Conservation (phyloP, 805 yeast species). For the Candida chauliodis region DNA sequence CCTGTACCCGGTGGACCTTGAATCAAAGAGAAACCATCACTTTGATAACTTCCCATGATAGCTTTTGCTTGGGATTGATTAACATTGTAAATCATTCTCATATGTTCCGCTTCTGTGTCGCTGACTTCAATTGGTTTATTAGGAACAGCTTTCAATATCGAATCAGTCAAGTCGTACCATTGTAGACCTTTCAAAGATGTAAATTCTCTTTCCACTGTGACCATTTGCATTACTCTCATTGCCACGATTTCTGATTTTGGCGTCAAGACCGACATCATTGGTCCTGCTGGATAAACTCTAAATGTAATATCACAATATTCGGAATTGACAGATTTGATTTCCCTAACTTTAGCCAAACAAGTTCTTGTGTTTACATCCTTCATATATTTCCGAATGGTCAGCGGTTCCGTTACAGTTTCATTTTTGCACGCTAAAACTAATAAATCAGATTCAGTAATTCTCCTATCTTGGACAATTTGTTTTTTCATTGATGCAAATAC, state of each 20-base stretch:
- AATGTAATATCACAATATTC: constrained; percentile 75
- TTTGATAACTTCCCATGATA: constrained; percentile 64
- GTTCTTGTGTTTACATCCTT: constrained; percentile 35
- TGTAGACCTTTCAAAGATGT: constrained; percentile 77
- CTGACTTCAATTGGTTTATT: constrained; percentile 34
- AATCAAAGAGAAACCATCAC: constrained; percentile 79
- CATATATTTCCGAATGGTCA: constrained; percentile 22
- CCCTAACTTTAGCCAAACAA: constrained; percentile 78
- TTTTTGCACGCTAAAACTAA: constrained; percentile 49
- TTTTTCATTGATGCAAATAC: constrained; percentile 71
- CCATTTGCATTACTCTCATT: constrained; percentile 78
- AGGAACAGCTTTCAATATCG: constrained; percentile 67
- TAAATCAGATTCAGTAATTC: constrained; percentile 72
- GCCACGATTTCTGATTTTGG: constrained; percentile 65
- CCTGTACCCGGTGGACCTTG: constrained; percentile 99
- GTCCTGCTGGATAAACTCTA: constrained; percentile 55
- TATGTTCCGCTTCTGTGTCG: constrained; percentile 32
- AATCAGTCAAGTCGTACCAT: constrained; percentile 72
- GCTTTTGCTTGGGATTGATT: constrained; percentile 92
- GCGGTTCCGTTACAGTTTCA: constrained; percentile 11
- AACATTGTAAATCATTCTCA: constrained; percentile 53
- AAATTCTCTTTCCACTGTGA: constrained; percentile 90
- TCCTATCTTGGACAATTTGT: constrained; percentile 45
- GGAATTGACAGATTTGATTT: constrained; percentile 60
- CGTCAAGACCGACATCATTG: constrained; percentile 51